Percentiles rank a stretch among this genome's conserved stretches.
Evolutionary conservation across 2,329 filamentous ascomycete genomes (phyloP).

Genomic region (Cadophora sp.): DNA sequence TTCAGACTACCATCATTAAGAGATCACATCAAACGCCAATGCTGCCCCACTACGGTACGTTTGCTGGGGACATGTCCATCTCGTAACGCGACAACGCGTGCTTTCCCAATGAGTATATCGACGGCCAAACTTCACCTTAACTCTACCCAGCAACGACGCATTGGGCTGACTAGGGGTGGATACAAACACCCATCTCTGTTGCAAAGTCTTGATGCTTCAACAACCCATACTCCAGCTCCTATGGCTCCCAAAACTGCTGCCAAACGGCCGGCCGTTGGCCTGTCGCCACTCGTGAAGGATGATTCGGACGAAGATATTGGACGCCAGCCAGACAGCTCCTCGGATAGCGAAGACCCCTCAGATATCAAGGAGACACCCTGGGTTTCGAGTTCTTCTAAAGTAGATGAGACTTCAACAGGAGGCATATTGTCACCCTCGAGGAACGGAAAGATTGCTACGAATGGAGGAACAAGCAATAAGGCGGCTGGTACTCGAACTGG

Average conservation of each 20-base stretch:
- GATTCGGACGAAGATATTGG: constrained; percentile 26
- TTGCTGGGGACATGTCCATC: constrained; percentile 6
- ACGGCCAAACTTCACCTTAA: constrained; percentile 13
- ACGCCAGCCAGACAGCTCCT: constrained; percentile 22
- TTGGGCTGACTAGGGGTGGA: constrained; percentile 20
- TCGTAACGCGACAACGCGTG: constrained; percentile 26
- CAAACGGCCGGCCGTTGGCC: constrained; percentile 10
- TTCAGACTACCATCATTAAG: neutral
- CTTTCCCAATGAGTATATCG: constrained; percentile 25
- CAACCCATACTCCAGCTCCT: neutral
- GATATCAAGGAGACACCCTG: constrained; percentile 10
- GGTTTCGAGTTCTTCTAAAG: neutral
- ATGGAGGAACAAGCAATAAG: neutral
- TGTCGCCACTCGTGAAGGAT: constrained; percentile 1
- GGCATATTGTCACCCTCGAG: constrained; percentile 3
- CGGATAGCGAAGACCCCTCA: constrained; percentile 13
- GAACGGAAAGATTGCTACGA: neutral
- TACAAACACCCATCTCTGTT: constrained; percentile 17
- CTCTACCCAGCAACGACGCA: constrained; percentile 18
- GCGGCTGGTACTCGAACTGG: neutral
- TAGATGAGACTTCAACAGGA: neutral
- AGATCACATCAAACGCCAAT: neutral
- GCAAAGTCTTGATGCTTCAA: constrained; percentile 13
- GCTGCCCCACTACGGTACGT: constrained; percentile 16
- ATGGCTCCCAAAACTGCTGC: constrained; percentile 23